Evolutionary conservation across 257 asterid genomes (phyloP), one percentile per base, ranked within the genome.

Genomic region (Oldenlandia corymbosa): DNA sequence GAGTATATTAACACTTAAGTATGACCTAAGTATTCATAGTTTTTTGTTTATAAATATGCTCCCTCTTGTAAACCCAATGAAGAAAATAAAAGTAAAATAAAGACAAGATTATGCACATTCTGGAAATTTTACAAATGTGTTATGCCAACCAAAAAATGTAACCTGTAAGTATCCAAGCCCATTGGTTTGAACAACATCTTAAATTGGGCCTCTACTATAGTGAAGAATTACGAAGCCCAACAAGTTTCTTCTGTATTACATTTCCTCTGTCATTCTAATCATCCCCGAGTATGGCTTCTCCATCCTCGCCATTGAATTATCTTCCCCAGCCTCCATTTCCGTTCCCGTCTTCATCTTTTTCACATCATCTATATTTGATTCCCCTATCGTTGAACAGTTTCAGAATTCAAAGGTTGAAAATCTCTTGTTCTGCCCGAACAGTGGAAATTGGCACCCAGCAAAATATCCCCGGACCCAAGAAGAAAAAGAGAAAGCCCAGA

Each of bases 401-500:
- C 58, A 68, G 77, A 71, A 26, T 71, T 53, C 66, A 68, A 50
- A 82, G 56, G 34, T 67, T 79, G 36, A 77, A 24, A 68, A 21
- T 81, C 61, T 72, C 68, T 31, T 82, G 81, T 69, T 79, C 76
- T 63, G 66, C 70, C 60, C 84, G 78, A 71, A 70, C 87, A 17
- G 73, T 78, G 66, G 86, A 81, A 60, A 26, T 72, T 37, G 77
- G 73, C 57, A 54, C 48, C 2, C 68, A 66, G 28, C 59, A 64
- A 58, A 53, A 61, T 57, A 68, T 34, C 71, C 62, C 60, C 14
- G 52, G 36, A 66, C 65, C 63, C 10, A 56, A 32, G 16, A 88
- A 76, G 67, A 87, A 82, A 73, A 83, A 70, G 84, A 80, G 88
- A 32, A 89, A 92, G 68, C 96, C 89, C 23, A 84, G 90, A 65